Evolutionary conservation across 2,329 filamentous ascomycete genomes (phyloP), one percentile per base, ranked within the genome.

Genomic region (Epichloe uncinata): DNA sequence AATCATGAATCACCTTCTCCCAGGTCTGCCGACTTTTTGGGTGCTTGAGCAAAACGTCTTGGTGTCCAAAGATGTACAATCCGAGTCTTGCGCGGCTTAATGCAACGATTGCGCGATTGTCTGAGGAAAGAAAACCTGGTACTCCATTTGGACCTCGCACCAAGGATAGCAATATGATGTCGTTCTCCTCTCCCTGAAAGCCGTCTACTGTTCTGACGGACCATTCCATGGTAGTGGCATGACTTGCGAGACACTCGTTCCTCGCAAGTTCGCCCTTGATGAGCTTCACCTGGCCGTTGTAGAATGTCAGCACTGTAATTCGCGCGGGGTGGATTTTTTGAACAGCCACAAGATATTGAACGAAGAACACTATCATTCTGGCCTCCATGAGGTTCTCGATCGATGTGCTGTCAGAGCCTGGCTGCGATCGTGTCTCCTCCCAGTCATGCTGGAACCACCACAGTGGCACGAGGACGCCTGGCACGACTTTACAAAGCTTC

Each of bases 181-280:
- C 85, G 54, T 95, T 95, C 61, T 95, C 88, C 58, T 95, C 88
- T 12, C 89, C 89, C 63, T 95, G 89, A 59, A 91, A 95, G 0
- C 85, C 87, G 59, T 95, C 90, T 0, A 96, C 86, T 0, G 89
- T 95, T 35, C 79, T 78, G 1, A 95, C 82, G 2, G 83, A 83
- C 60, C 58, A 66, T 37, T 56, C 76, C 60, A 61, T 37, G 40
- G 38, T 26, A 8, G 34, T 6, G 11, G 38, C 18, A 63, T 6
- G 61, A 30, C 40, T 37, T 20, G 47, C 59, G 18, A 60, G 54
- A 40, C 50, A 44, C 9, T 34, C 37, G 38, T 67, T 60, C 16
- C 58, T 55, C 11, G 66, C 63, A 3, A 83, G 63, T 5, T 67
- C 63, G 13, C 68, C 70, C 0, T 81, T 58, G 2, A 95, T 73